A percentile compares a stretch with the other conserved stretches of the same genome.
phyloP scores from a whole-genome alignment of 2,329 filamentous ascomycete species.

The Fusarium tjaetaba region DNA sequence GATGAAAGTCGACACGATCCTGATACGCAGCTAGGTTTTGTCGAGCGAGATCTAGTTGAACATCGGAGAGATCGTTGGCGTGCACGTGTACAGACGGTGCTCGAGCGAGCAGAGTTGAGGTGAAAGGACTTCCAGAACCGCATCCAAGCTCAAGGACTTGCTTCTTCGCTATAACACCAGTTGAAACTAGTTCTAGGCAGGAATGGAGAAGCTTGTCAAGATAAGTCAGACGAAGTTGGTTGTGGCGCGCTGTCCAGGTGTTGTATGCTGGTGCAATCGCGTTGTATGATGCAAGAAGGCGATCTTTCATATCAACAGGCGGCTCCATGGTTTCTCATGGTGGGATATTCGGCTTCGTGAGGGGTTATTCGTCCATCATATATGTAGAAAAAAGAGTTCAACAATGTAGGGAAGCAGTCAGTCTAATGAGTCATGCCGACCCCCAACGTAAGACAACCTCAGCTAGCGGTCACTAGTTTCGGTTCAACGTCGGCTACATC shows the following conservation, averaged over 20 bases:
- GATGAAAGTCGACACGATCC: not conserved
- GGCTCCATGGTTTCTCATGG: not conserved
- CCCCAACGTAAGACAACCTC: not conserved
- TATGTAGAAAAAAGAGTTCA: not conserved
- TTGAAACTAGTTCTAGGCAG: not conserved
- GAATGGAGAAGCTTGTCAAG: not conserved
- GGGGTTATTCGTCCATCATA: too few relatives aligned
- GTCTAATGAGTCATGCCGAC: not conserved
- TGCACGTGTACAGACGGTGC: not conserved
- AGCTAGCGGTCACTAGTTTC: fast-evolving
- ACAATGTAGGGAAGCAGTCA: not conserved
- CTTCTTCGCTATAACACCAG: not conserved
- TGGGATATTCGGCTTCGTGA: fast-evolving
- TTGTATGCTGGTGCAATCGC: constrained; percentile 20
- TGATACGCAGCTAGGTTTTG: not conserved
- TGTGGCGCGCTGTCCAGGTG: constrained; percentile 13
- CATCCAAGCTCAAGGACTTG: constrained; percentile 22
- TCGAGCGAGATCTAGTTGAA: constrained; percentile 8
- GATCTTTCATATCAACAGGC: not conserved
- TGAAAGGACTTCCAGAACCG: constrained; percentile 10
- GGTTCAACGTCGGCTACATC: not conserved
- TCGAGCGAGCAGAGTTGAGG: not conserved
- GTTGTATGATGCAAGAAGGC: constrained; percentile 9
- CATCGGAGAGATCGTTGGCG: constrained; percentile 16
- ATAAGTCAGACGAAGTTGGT: not conserved